Conservation (phyloP, 208 protist genomes). For the Trypanosoma scelopori region DNA sequence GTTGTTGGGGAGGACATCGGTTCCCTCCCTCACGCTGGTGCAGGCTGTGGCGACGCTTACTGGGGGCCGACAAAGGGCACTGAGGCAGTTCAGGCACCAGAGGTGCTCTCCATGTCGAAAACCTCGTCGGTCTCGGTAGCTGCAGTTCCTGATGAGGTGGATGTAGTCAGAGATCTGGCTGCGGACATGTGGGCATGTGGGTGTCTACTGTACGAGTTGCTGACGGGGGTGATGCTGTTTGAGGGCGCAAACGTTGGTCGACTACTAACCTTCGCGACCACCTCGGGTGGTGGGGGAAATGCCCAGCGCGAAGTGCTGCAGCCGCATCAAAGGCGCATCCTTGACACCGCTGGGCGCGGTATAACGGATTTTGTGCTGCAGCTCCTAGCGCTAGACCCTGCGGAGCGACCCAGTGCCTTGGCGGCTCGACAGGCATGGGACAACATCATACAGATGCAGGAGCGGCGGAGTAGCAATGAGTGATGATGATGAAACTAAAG, state of each 20-base stretch:
- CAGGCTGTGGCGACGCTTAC: constrained; percentile 44
- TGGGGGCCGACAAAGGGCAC: constrained; percentile 69
- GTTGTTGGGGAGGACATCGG: constrained; percentile 60
- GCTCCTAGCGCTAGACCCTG: constrained; percentile 60
- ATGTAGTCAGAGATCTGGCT: constrained; percentile 42
- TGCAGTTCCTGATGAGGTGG: neutral
- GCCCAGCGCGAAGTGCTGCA: constrained; percentile 14
- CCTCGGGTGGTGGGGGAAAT: neutral
- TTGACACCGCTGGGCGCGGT: constrained; percentile 36
- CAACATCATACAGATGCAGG: constrained; percentile 36
- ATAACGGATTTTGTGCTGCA: constrained; percentile 56
- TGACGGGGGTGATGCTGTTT: constrained; percentile 83
- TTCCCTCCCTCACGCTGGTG: constrained; percentile 37
- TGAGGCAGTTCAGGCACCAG: constrained; percentile 81
- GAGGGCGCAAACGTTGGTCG: constrained; percentile 60
- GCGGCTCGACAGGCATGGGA: constrained; percentile 63
- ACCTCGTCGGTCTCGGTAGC: neutral
- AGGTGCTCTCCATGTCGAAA: constrained; percentile 38
- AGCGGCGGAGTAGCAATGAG: too few species aligned
- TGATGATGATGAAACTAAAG: neutral
- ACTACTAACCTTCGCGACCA: constrained; percentile 38
- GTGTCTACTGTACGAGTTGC: constrained; percentile 82
- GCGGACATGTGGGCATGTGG: constrained; percentile 84
- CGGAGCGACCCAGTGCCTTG: constrained; percentile 57
- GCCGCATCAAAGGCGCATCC: constrained; percentile 39